Percentiles rank a stretch among this genome's conserved stretches.
These are phyloP conservation scores for Pyronema omphalodes DNA, from an alignment of 495 filamentous ascomycete genomes.

Conservation along the genomic window DNA sequence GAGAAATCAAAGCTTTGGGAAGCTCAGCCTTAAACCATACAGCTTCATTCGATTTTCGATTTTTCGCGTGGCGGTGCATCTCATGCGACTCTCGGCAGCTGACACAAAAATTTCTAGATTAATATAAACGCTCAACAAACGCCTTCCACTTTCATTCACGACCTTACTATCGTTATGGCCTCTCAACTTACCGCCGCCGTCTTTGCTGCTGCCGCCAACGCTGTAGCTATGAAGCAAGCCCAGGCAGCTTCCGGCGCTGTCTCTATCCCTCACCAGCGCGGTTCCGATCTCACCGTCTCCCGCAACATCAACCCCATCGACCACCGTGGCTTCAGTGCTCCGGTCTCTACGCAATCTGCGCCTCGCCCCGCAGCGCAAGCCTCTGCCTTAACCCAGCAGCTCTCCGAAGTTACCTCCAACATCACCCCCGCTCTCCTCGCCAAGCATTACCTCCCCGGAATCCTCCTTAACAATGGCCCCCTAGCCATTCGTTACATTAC, in stretches of 20 bases:
- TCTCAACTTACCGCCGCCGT: slow-evolving; percentile 4
- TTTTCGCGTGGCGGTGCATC: neutral
- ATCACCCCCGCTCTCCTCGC: slow-evolving; percentile 79
- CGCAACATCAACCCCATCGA: neutral
- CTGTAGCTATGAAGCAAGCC: neutral
- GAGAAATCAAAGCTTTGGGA: neutral
- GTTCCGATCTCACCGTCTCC: neutral
- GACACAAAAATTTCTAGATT: neutral
- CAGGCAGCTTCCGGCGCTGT: neutral
- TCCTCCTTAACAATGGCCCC: slow-evolving; percentile 74
- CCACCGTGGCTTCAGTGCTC: neutral
- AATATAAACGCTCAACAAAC: neutral
- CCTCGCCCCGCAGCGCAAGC: neutral
- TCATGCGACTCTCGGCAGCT: neutral
- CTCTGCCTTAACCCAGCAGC: slow-evolving; percentile 4
- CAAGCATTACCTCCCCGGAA: slow-evolving; percentile 78
- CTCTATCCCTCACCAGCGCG: slow-evolving; percentile 2
- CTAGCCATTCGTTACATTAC: slow-evolving; percentile 89
- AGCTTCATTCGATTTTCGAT: neutral
- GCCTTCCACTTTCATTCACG: neutral
- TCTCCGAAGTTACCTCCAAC: slow-evolving; percentile 52
- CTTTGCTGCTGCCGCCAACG: neutral
- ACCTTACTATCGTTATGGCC: neutral
- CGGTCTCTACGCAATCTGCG: neutral
- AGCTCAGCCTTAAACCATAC: neutral